Base-by-base conservation (phyloP, 306 rosid genomes). In the Medicago ruthenica region DNA sequence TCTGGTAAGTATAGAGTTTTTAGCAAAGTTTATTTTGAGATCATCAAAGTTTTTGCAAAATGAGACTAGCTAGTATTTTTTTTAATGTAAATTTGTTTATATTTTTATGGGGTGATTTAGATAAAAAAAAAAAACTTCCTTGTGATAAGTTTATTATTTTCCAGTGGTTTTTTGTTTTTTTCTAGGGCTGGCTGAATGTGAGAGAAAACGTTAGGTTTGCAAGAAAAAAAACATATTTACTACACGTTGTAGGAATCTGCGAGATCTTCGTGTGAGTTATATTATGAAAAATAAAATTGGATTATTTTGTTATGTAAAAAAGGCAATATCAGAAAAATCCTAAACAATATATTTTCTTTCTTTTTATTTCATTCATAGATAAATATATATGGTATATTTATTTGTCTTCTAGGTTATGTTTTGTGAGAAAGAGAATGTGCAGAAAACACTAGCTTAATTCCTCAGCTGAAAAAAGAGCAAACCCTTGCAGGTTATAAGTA, bases 181-280 rank as follows among this genome's bases (percentile, higher is more conserved):
- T 13, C 66, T 77, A 64, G 76, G 80, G 80, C 34, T 73, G 13
- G 54, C 18, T 12, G 45, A 61, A 41, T 57, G 75, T 36, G 78
- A 27, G 64, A 74, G 58, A 48, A 41, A 68, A 39, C 55, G 70
- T 22, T 36, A 6, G 36, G 21, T 47, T 20, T 45, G 40, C 6
- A 15, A 80, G 68, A 73, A 22, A 71, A 41, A 14, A n/a, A 8
- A 42, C 18, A 70, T 34, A 47, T 70, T 76, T 45, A 17, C 31
- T 21, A 75, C 74, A 44, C 79, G 20, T 60, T 73, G 67, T 67
- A 65, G 78, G 85, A 83, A 76, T 80, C 84, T 82, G 85, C 87
- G 86, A 90, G 87, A 86, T 95, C 87, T 84, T 87, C 72, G 90
- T 71, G 61, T 64, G 27, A 34, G 80, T 76, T 73, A 72, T n/a